A percentile compares a stretch with the other conserved stretches of the same genome.
Evolutionary conservation across 2,329 filamentous ascomycete species (phyloP).

Genomic region (Cucurbitaria berberidis): DNA sequence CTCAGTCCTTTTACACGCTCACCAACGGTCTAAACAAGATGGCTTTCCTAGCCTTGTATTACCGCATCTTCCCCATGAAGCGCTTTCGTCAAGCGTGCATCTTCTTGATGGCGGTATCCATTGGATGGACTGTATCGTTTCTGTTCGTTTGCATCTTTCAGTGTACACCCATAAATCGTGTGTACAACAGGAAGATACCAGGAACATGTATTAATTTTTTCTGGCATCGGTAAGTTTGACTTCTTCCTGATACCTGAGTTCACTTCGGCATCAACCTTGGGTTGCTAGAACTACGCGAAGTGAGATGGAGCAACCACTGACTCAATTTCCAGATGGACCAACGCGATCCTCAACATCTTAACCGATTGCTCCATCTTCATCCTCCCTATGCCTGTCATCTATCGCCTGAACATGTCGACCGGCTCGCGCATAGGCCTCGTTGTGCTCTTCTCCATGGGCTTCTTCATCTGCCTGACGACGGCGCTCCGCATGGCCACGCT

Average conservation of each 20-base stretch:
- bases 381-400: conserved; percentile 30
- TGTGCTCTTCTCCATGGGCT: conserved; percentile 34
- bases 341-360: conserved; percentile 25
- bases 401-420: conserved; percentile 27
- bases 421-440: conserved; percentile 24
- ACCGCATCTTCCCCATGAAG: conserved; percentile 29
- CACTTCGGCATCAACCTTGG: background rate
- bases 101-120: conserved; percentile 18
- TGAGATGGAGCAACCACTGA: background rate
- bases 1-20: conserved; percentile 30
- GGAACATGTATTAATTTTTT: conserved; percentile 28
- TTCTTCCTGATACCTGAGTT: background rate
- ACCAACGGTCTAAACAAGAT: conserved; percentile 36
- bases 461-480: conserved; percentile 35
- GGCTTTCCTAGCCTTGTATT: conserved; percentile 31
- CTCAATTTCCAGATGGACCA: conserved; percentile 20
- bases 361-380: conserved; percentile 31
- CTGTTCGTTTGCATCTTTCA: conserved; percentile 29
- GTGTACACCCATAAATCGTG: conserved; percentile 23
- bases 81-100: conserved; percentile 24
- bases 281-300: background rate
- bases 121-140: conserved; percentile 24
- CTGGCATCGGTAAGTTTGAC: conserved; percentile 27
- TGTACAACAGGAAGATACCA: conserved; percentile 21
- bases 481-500: conserved; percentile 35